Percentiles rank a stretch among this genome's conserved stretches.
Evolutionary conservation across 331 rosid species (phyloP).

Genomic region (Telfairia occidentalis): DNA sequence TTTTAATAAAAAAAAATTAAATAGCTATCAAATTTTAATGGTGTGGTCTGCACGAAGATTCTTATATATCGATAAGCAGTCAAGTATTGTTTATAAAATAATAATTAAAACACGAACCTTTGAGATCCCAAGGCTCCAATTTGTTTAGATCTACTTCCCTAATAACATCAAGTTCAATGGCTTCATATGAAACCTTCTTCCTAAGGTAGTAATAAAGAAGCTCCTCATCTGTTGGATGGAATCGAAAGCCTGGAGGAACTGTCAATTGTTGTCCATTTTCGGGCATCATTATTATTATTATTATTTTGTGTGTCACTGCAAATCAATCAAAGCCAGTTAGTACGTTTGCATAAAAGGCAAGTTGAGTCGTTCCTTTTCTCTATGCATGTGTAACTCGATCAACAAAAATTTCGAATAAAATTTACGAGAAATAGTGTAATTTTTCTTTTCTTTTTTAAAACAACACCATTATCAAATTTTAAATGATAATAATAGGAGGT

Average conservation of each 20-base stretch:
- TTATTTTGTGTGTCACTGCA: constrained; percentile 10
- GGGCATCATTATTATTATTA: too few species aligned
- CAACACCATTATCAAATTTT: too few species aligned
- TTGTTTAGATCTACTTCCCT: constrained; percentile 89
- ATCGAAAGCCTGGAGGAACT: constrained; percentile 94
- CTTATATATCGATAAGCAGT: too few species aligned
- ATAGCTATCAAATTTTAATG: too few species aligned
- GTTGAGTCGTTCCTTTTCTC: neutral
- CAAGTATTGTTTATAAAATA: too few species aligned
- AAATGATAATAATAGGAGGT: too few species aligned
- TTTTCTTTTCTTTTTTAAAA: too few species aligned
- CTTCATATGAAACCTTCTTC: constrained; percentile 90
- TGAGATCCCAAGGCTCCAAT: constrained; percentile 98
- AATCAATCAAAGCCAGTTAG: neutral
- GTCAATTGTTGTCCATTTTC: constrained; percentile 56
- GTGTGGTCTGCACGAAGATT: too few species aligned
- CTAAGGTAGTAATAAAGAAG: constrained; percentile 91
- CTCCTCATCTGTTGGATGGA: constrained; percentile 96
- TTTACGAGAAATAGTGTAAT: too few species aligned
- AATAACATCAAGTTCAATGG: constrained; percentile 90
- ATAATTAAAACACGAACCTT: too few species aligned
- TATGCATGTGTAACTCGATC: neutral
- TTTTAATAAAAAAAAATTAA: too few species aligned
- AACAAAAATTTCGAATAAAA: neutral
- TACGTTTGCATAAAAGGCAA: neutral